Conservation (phyloP, 2,329 filamentous ascomycete species). For the Cordyceps tenuipes region DNA sequence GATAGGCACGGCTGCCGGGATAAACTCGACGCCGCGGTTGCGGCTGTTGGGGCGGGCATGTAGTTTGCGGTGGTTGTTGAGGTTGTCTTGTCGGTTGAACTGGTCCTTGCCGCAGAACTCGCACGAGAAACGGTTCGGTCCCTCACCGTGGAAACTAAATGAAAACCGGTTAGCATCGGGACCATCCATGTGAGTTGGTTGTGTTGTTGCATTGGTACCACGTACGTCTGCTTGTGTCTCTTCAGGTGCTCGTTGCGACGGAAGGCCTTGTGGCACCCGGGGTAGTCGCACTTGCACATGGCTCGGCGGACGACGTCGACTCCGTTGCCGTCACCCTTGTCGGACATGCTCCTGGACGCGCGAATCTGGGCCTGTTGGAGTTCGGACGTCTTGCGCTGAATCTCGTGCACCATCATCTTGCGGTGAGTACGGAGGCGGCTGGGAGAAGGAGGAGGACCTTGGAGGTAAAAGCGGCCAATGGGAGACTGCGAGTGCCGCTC, state of each 20-base stretch:
- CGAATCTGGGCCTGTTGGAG: constrained; percentile 35
- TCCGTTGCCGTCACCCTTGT: constrained; percentile 21
- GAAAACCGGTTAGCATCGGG: constrained; percentile 8
- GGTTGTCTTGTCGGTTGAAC: constrained; percentile 34
- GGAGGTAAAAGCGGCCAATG: constrained; percentile 23
- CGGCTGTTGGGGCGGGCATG: constrained; percentile 31
- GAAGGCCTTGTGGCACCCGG: constrained; percentile 40
- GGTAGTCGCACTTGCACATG: constrained; percentile 38
- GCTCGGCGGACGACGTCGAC: constrained; percentile 31
- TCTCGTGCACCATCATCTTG: constrained; percentile 33
- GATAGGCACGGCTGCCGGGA: constrained; percentile 31
- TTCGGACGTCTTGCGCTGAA: constrained; percentile 35
- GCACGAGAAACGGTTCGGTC: constrained; percentile 32
- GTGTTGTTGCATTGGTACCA: constrained; percentile 10
- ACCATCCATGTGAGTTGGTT: neutral
- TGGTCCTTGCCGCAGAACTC: constrained; percentile 35
- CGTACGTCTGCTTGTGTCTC: constrained; percentile 45
- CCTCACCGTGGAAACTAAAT: constrained; percentile 29
- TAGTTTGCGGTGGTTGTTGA: constrained; percentile 34
- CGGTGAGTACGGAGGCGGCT: constrained; percentile 28
- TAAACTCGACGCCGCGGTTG: constrained; percentile 32
- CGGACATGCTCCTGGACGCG: constrained; percentile 22
- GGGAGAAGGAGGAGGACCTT: constrained; percentile 25
- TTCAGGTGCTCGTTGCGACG: constrained; percentile 49
- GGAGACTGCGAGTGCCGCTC: constrained; percentile 30